Percentiles rank a stretch among this genome's conserved stretches.
Conservation (phyloP, 768 basidiomycete species). For the Leucogyrophana mollusca region DNA sequence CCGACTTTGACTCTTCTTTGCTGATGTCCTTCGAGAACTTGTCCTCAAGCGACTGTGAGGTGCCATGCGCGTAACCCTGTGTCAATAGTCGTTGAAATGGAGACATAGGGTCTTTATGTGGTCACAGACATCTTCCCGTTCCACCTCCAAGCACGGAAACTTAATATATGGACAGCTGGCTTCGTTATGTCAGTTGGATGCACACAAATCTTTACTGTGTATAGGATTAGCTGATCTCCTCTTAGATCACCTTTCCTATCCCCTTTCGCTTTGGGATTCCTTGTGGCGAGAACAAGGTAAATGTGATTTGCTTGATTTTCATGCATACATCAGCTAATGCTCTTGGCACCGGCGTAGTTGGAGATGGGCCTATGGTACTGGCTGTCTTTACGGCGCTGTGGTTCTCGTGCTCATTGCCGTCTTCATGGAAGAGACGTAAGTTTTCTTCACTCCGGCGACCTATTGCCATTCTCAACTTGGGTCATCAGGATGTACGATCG, state of each 20-base stretch:
- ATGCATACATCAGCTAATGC: neutral
- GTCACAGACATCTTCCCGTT: constrained; percentile 54
- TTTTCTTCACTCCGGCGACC: constrained; percentile 2
- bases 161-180: constrained; percentile 54
- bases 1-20: too few relatives aligned
- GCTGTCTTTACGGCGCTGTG: constrained; percentile 44
- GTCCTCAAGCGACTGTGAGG: neutral
- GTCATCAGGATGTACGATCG: constrained; percentile 46
- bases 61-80: neutral
- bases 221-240: constrained; percentile 34
- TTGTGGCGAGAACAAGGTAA: constrained; percentile 23
- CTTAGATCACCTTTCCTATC: constrained; percentile 30
- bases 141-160: constrained; percentile 50
- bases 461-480: neutral
- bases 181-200: constrained; percentile 55
- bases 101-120: constrained; percentile 38
- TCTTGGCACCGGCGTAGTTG: constrained; percentile 34
- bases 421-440: constrained; percentile 51
- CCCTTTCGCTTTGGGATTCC: constrained; percentile 29
- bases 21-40: neutral
- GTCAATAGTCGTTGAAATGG: neutral
- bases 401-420: constrained; percentile 45
- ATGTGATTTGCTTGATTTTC: constrained; percentile 1
- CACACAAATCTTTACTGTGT: constrained; percentile 31
- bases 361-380: constrained; percentile 56